These are phyloP conservation scores for Trichoderma simmonsii DNA, from an alignment of 2,329 filamentous ascomycete species.

Conservation along the genomic window DNA sequence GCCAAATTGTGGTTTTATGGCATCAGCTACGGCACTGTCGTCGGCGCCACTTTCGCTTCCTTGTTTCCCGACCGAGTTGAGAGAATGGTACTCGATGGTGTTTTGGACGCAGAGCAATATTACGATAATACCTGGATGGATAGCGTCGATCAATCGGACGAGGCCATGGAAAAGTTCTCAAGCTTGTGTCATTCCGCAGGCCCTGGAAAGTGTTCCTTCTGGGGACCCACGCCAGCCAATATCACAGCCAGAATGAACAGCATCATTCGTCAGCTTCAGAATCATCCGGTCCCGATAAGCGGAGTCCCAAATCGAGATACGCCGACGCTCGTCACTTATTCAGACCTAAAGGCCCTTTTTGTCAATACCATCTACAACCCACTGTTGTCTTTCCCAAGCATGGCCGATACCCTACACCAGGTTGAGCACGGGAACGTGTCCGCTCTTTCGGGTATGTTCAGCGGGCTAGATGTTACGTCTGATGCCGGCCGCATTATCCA, in stretches of 20 bases:
- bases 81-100: slow-evolving; percentile 27
- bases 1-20: not conserved
- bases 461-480: not conserved
- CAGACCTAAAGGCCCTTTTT: not conserved
- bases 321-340: not conserved
- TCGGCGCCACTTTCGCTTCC: slow-evolving; percentile 34
- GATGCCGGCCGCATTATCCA: not conserved
- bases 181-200: slow-evolving; percentile 8
- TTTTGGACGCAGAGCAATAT: slow-evolving; percentile 26
- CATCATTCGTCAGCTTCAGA: not conserved
- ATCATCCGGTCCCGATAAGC: not conserved
- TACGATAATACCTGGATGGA: slow-evolving; percentile 25
- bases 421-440: not conserved
- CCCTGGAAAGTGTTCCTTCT: not conserved
- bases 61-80: slow-evolving; percentile 27
- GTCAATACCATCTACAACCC: not conserved
- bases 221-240: not conserved
- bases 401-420: not conserved
- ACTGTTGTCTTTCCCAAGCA: not conserved
- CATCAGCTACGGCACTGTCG: slow-evolving; percentile 34
- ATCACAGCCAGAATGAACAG: not conserved
- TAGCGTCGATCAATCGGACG: slow-evolving; percentile 26
- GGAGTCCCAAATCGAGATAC: not conserved
- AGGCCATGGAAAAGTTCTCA: slow-evolving; percentile 25
- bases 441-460: not conserved